A percentile compares a stretch with the other conserved stretches of the same genome.
Conservation (phyloP, 176 grass and related monocot genomes). For the Bromus sterilis region DNA sequence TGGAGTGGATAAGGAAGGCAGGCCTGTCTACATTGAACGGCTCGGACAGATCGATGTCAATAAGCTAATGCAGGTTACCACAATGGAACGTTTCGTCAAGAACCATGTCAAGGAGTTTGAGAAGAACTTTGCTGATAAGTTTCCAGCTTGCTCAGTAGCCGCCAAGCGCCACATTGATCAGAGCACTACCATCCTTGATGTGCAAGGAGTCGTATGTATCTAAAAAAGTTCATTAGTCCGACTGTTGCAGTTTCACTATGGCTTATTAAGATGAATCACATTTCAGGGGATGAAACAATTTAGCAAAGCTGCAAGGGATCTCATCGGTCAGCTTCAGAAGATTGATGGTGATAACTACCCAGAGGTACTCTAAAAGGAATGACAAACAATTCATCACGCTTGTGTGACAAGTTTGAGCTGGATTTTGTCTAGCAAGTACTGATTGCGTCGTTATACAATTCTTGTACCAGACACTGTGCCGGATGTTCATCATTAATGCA, state of each 20-base stretch:
- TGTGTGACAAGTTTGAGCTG: not conserved
- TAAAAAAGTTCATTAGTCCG: not conserved
- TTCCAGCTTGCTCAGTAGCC: conserved; percentile 89
- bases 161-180: conserved; percentile 89
- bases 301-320: conserved; percentile 85
- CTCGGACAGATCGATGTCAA: conserved; percentile 79
- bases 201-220: conserved; percentile 85
- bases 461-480: conserved; percentile 58
- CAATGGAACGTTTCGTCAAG: conserved; percentile 92
- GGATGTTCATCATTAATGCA: conserved; percentile 99
- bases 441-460: not conserved
- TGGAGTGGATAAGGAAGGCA: conserved; percentile 94
- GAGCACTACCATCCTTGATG: conserved; percentile 97
- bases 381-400: not conserved
- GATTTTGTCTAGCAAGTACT: not conserved
- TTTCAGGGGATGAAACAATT: conserved; percentile 92
- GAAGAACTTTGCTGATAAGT: conserved; percentile 84
- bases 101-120: conserved; percentile 97
- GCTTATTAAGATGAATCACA: not conserved
- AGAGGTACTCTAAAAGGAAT: conserved; percentile 42
- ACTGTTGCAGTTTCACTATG: not conserved
- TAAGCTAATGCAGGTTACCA: conserved; percentile 96
- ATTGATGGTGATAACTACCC: conserved; percentile 96
- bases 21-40: conserved; percentile 87
- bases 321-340: conserved; percentile 86